Evolutionary conservation across 1,284 basidiomycete genomes (phyloP).

Genomic region (Moesziomyces globuligerus): DNA sequence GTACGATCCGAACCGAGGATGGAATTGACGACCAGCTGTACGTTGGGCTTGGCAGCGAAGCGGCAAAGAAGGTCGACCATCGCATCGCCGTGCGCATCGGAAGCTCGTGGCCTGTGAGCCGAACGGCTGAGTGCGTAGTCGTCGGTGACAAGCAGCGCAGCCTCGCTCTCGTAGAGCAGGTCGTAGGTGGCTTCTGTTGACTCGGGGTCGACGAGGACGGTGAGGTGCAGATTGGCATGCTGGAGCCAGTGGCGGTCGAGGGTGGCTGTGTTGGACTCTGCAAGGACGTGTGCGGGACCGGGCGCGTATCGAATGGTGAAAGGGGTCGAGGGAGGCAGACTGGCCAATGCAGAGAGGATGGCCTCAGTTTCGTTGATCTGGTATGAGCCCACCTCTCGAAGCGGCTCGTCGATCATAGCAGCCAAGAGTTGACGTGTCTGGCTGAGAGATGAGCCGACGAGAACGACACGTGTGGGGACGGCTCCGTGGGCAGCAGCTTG

Average conservation of each 20-base stretch:
- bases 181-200: slow-evolving; percentile 19
- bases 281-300: slow-evolving; percentile 10
- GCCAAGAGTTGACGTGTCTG: slow-evolving; percentile 28
- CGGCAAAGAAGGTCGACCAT: slow-evolving; percentile 30
- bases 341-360: slow-evolving; percentile 6
- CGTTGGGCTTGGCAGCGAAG: slow-evolving; percentile 50
- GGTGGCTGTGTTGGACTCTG: slow-evolving; percentile 1
- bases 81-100: slow-evolving; percentile 6
- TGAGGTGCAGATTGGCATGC: slow-evolving; percentile 29
- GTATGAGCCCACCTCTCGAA: slow-evolving; percentile 25
- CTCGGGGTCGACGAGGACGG: slow-evolving; percentile 31
- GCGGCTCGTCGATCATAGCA: slow-evolving; percentile 48
- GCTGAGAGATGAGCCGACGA: slow-evolving; percentile 36
- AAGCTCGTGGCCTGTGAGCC: slow-evolving; percentile 14
- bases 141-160: slow-evolving; percentile 42
- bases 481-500: background rate
- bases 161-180: slow-evolving; percentile 47
- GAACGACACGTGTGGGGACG: slow-evolving; percentile 10
- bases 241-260: slow-evolving; percentile 50
- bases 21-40: slow-evolving; percentile 42
- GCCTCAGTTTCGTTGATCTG: slow-evolving; percentile 11
- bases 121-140: slow-evolving; percentile 34
- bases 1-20: slow-evolving; percentile 12
- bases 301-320: slow-evolving; percentile 31
- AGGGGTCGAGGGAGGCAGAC: slow-evolving; percentile 4